phyloP scores from a whole-genome alignment of 106 monocot species.

The Dioscorea alata region DNA sequence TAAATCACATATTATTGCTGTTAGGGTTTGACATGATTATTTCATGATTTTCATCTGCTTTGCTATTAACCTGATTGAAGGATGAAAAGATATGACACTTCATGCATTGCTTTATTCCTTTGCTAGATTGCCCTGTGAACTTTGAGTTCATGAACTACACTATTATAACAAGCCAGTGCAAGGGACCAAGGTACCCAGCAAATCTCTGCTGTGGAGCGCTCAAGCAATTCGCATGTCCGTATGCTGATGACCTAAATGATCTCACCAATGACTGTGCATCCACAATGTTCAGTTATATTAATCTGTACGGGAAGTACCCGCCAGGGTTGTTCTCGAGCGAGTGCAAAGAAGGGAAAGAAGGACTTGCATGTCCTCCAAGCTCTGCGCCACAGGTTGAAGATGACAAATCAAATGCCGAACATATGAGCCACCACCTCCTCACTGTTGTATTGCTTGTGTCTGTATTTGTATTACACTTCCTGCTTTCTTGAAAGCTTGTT shows the following conservation, averaged over 20 bases:
- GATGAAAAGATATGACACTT: too few relatives aligned
- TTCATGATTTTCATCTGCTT: too few relatives aligned
- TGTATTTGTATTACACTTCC: neutral
- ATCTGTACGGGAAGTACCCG: slow-evolving; percentile 23
- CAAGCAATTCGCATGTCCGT: slow-evolving; percentile 35
- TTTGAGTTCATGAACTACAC: slow-evolving; percentile 32
- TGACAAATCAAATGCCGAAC: neutral
- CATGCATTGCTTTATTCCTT: neutral
- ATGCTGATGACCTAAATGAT: slow-evolving; percentile 14
- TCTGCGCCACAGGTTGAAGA: neutral
- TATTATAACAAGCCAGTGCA: slow-evolving; percentile 39
- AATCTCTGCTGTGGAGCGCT: slow-evolving; percentile 23
- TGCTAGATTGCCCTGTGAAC: slow-evolving; percentile 24
- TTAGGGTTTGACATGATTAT: too few relatives aligned
- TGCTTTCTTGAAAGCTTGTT: neutral
- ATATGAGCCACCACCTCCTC: neutral
- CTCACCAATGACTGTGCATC: slow-evolving; percentile 18
- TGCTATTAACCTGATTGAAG: too few relatives aligned
- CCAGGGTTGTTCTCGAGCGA: slow-evolving; percentile 28
- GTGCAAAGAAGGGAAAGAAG: slow-evolving; percentile 22
- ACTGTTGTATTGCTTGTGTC: neutral
- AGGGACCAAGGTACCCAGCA: slow-evolving; percentile 19
- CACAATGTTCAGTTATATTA: slow-evolving; percentile 24
- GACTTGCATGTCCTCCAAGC: slow-evolving; percentile 8
- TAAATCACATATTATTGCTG: too few relatives aligned